phyloP scores from a whole-genome alignment of 257 asterid genomes.

The Leonotis leonurus region DNA sequence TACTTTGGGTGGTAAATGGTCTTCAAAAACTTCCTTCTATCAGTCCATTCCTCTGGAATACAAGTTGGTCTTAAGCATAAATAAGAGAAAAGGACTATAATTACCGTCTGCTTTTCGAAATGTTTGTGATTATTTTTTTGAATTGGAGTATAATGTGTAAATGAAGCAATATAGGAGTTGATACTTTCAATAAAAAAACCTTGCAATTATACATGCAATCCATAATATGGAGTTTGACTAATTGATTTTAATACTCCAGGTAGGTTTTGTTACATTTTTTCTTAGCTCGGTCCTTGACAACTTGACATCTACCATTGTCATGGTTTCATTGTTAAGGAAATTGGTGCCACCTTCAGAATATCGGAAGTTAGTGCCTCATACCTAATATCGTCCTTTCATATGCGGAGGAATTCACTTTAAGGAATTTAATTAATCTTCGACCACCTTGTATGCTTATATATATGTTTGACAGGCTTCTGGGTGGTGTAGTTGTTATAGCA shows the following conservation, averaged over 20 bases:
- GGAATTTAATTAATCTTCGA: neutral
- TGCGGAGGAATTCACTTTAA: neutral
- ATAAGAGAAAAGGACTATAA: neutral
- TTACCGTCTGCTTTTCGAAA: neutral
- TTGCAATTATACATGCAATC: neutral
- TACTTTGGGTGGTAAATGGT: conserved; percentile 93
- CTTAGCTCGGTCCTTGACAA: conserved; percentile 94
- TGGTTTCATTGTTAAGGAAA: conserved; percentile 93
- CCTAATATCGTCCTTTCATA: neutral
- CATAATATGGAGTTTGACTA: conserved; percentile 11
- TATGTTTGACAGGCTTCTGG: conserved; percentile 62
- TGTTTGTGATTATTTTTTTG: neutral
- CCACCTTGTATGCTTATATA: neutral
- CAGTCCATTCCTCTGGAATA: neutral
- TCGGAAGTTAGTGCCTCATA: conserved; percentile 64
- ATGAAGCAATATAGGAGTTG: neutral
- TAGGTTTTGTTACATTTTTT: conserved; percentile 86
- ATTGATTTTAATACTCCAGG: conserved; percentile 40
- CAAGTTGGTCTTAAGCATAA: neutral
- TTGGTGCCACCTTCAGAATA: conserved; percentile 93
- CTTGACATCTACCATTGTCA: conserved; percentile 95
- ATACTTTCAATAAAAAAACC: neutral
- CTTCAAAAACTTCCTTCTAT: conserved; percentile 10
- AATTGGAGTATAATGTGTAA: neutral
- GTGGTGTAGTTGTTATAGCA: conserved; percentile 92